A percentile compares a stretch with the other conserved stretches of the same genome.
Evolutionary conservation across 202 grass and related monocot species (phyloP).

Genomic region (Cymbopogon flexuosus): DNA sequence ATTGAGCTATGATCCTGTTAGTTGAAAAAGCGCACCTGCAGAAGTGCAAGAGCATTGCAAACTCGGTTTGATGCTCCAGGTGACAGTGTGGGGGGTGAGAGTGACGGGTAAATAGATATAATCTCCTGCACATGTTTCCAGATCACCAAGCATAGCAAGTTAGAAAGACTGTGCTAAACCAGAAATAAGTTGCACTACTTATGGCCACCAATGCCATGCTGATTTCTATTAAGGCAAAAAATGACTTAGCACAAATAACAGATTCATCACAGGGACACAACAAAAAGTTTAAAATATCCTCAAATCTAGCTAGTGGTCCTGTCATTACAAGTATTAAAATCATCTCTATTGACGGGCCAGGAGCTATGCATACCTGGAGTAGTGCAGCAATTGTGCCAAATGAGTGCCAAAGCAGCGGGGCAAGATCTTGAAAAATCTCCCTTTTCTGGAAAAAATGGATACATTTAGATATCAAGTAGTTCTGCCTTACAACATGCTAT

Average conservation of each 20-base stretch:
- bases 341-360: neutral
- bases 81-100: slow-evolving; percentile 73
- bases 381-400: slow-evolving; percentile 77
- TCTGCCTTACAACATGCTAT: neutral
- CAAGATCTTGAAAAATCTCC: slow-evolving; percentile 89
- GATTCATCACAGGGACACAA: slow-evolving; percentile 6
- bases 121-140: slow-evolving; percentile 59
- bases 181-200: slow-evolving; percentile 3
- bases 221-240: neutral
- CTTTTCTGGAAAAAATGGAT: slow-evolving; percentile 60
- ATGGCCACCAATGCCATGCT: neutral
- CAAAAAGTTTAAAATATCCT: neutral
- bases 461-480: neutral
- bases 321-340: neutral
- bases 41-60: slow-evolving; percentile 92
- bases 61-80: slow-evolving; percentile 73
- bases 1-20: neutral
- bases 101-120: slow-evolving; percentile 76
- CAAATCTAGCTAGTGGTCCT: neutral
- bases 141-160: slow-evolving; percentile 18
- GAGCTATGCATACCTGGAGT: slow-evolving; percentile 53
- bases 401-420: slow-evolving; percentile 72
- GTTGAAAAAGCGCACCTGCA: slow-evolving; percentile 48
- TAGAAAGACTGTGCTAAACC: slow-evolving; percentile 12
- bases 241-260: neutral